phyloP scores from a whole-genome alignment of 2,329 filamentous ascomycete species.

The Bisporella sp. region DNA sequence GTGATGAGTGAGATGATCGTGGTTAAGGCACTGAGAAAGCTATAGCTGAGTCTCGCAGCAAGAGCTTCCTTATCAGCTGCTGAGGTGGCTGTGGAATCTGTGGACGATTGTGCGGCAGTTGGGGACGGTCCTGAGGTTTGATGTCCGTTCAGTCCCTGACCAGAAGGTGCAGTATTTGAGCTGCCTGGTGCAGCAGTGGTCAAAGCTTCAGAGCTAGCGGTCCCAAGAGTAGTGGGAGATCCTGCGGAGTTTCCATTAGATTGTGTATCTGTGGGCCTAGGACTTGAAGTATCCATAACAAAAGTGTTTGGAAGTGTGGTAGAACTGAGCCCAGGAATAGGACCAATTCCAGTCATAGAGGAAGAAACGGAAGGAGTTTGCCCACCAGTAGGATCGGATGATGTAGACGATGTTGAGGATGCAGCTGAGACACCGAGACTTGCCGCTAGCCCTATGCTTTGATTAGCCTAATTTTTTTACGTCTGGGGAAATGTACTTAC shows the following conservation, averaged over 20 bases:
- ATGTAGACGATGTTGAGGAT: not conserved
- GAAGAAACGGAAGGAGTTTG: conserved; percentile 3
- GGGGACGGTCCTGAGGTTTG: conserved; percentile 24
- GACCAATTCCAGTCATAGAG: not conserved
- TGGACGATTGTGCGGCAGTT: conserved; percentile 11
- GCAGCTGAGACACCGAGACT: conserved; percentile 1
- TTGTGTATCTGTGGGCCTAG: not conserved
- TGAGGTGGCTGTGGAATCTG: conserved; percentile 2
- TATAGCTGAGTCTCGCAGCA: too few species aligned
- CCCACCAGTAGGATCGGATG: conserved; percentile 6
- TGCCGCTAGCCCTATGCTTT: conserved; percentile 2
- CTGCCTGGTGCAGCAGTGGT: not conserved
- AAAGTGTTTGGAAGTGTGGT: not conserved
- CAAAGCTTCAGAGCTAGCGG: not conserved
- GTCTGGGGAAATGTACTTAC: conserved; percentile 32
- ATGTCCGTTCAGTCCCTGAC: conserved; percentile 31
- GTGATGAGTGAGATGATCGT: too few species aligned
- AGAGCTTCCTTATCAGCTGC: too few species aligned
- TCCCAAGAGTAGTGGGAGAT: not conserved
- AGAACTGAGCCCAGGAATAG: not conserved
- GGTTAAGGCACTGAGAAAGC: too few species aligned
- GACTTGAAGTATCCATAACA: not conserved
- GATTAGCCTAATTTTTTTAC: not conserved
- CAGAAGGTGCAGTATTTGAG: not conserved
- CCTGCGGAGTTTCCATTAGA: not conserved